Evolutionary conservation across 2,329 filamentous ascomycete species (phyloP), one percentile per base, ranked within the genome.

Genomic region (Fusarium pilosicola): DNA sequence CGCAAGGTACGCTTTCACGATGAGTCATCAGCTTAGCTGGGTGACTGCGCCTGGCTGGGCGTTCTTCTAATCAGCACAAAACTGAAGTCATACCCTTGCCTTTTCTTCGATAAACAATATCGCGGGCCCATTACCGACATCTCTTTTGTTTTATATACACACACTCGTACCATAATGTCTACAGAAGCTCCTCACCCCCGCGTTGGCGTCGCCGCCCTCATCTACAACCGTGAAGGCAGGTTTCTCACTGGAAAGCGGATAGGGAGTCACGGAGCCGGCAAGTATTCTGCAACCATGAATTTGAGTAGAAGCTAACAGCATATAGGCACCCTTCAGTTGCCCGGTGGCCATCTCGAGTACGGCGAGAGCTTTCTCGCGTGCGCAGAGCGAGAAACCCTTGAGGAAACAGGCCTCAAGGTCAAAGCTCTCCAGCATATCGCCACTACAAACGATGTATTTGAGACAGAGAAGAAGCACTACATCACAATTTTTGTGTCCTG

Each of bases 321-420:
- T 2, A 17, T 38, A 88, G 90, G 88, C 3, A 90, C 88, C 0
- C 90, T 88, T 82, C 91, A 90, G 56, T 87, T 94, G 20, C 93
- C 93, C 0, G 93, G 93, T 28, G 94, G 93, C 0, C 93, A 96
- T 76, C 87, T 95, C 22, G 93, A 96, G 69, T 88, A 88, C 64
- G 88, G 88, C 70, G 93, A 96, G 79, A 85, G 85, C 4, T 86
- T 90, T 38, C 84, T 89, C 26, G 80, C 81, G 1, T 94, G 93
- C 66, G 92, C 92, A 0, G 86, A 83, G 52, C 87, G 93, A 8
- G 93, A 96, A 81, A 85, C 88, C 0, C 78, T 89, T 0, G 93
- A 96, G 79, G 93, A 96, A 78, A 94, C 93, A 0, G 91, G 88
- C 0, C 84, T 94, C 1, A 76, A 81, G 0, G 84, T 94, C 3